phyloP scores from a whole-genome alignment of 1,139 yeast genomes.

The Debaryomyces sp. region DNA sequence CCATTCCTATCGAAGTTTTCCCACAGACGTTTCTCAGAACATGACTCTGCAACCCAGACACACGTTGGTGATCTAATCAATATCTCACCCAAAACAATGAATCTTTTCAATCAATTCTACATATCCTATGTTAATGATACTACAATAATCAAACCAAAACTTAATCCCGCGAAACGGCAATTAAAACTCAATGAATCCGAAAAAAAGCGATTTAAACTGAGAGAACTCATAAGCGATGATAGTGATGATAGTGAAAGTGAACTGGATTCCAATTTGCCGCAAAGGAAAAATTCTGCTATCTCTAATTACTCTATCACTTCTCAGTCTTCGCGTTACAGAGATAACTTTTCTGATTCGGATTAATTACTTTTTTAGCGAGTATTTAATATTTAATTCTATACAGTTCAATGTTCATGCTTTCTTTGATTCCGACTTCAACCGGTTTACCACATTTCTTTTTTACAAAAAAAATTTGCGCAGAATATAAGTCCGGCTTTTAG shows the following conservation, averaged over 20 bases:
- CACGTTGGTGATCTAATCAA: background rate
- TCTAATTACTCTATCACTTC: background rate
- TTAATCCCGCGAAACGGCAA: background rate
- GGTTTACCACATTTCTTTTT: conserved; percentile 2
- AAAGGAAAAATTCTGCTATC: background rate
- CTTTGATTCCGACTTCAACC: conserved; percentile 1
- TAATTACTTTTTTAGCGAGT: background rate
- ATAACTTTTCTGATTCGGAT: conserved; percentile 9
- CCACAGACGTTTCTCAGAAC: background rate
- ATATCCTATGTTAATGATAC: conserved; percentile 18
- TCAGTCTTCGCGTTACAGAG: conserved; percentile 4
- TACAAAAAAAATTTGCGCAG: background rate
- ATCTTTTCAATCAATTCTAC: conserved; percentile 17
- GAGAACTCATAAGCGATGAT: conserved; percentile 5
- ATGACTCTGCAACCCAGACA: background rate
- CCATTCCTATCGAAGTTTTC: conserved; percentile 11
- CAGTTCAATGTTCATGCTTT: background rate
- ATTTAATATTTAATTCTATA: background rate
- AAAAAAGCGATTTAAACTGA: conserved; percentile 12
- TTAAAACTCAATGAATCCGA: background rate
- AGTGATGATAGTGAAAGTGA: conserved; percentile 4
- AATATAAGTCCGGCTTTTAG: background rate
- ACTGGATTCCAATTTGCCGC: background rate
- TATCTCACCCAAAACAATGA: conserved; percentile 11
- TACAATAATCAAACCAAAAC: conserved; percentile 9